Conservation (phyloP, 768 basidiomycete genomes). For the Naganishia randhawae region DNA sequence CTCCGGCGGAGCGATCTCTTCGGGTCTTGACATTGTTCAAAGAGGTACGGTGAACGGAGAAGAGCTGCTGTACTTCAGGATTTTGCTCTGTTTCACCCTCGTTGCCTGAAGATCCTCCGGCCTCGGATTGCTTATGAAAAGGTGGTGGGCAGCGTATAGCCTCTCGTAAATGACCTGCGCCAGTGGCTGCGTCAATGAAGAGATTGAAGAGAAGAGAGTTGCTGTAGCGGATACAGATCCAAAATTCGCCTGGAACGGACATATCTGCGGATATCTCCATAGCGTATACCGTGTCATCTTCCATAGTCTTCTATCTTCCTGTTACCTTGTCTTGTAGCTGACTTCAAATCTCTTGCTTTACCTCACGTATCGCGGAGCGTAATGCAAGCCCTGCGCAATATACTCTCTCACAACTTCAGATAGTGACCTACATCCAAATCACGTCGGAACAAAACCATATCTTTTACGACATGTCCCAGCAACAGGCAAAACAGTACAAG, state of each 20-base stretch:
- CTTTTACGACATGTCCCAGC: neutral
- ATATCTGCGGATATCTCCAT: neutral
- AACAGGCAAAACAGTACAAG: constrained; percentile 50
- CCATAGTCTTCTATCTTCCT: neutral
- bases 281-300: neutral
- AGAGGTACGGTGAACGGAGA: neutral
- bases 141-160: neutral
- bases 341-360: too few species aligned
- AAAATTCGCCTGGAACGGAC: constrained; percentile 4
- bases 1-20: constrained; percentile 82
- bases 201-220: neutral
- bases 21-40: constrained; percentile 72
- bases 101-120: too few species aligned
- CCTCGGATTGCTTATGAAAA: too few species aligned
- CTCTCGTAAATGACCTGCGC: neutral
- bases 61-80: too few species aligned
- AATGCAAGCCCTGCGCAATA: neutral
- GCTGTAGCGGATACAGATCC: constrained; percentile 13
- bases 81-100: neutral
- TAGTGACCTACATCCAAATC: neutral
- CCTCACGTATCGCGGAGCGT: neutral
- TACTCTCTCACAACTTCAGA: neutral
- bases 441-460: neutral
- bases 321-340: neutral
- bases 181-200: neutral